These are phyloP conservation scores for Trichodelitschia bisporula DNA, from an alignment of 495 filamentous ascomycete genomes.

Conservation along the genomic window DNA sequence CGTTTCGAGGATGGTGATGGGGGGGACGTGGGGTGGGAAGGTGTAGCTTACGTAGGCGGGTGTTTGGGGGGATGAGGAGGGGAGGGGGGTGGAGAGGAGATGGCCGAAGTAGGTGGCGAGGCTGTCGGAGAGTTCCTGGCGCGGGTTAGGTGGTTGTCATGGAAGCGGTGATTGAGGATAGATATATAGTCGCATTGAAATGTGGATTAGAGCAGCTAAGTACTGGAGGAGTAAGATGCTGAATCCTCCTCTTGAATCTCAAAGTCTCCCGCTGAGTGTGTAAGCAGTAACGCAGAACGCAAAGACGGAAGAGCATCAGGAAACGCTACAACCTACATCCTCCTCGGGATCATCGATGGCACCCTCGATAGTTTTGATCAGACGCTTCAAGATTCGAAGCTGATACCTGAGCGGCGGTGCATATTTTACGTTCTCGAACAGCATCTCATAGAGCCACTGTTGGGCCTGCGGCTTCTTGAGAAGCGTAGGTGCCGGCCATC, in stretches of 20 bases:
- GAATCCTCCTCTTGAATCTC: too few species aligned
- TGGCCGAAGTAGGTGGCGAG: conserved; percentile 35
- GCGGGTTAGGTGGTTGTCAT: too few species aligned
- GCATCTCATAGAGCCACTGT: conserved; percentile 28
- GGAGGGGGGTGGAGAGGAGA: conserved; percentile 32
- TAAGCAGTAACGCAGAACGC: too few species aligned
- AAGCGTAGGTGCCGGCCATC: conserved; percentile 25
- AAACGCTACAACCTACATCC: conserved; percentile 67
- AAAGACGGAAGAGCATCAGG: too few species aligned
- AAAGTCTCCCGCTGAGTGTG: too few species aligned
- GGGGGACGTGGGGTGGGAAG: conserved; percentile 8
- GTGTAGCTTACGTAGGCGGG: conserved; percentile 49
- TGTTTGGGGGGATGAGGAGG: conserved; percentile 42
- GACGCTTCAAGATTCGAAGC: conserved; percentile 42
- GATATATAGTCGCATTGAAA: too few species aligned
- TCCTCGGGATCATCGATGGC: conserved; percentile 51
- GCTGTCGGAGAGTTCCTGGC: conserved; percentile 57
- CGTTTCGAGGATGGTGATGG: conserved; percentile 42
- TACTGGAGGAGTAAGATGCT: too few species aligned
- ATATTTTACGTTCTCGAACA: conserved; percentile 29
- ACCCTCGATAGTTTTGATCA: conserved; percentile 38
- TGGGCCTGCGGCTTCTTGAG: conserved; percentile 33
- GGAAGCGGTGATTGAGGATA: too few species aligned
- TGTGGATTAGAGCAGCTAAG: too few species aligned
- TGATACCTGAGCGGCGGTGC: conserved; percentile 42